phyloP scores from a whole-genome alignment of 2,329 filamentous ascomycete species.

The Alternaria metachromatica region DNA sequence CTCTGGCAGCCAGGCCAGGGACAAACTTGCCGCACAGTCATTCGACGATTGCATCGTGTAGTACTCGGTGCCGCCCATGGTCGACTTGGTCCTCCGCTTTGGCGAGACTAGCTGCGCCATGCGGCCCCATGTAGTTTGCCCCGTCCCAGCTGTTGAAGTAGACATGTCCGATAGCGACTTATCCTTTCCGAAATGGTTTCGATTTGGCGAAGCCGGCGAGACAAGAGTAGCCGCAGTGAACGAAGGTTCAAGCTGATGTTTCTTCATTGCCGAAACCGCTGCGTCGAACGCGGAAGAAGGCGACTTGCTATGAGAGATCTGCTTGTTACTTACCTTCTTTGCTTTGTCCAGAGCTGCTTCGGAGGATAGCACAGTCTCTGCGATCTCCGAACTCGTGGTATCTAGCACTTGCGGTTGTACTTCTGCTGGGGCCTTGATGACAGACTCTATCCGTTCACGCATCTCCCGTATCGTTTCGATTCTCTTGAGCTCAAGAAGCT shows the following conservation, averaged over 20 bases:
- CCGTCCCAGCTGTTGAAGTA: conserved; percentile 28
- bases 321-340: conserved; percentile 46
- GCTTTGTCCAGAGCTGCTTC: conserved; percentile 46
- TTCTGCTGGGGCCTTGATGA: conserved; percentile 41
- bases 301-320: conserved; percentile 30
- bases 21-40: conserved; percentile 42
- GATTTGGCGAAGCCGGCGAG: conserved; percentile 19
- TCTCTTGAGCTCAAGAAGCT: conserved; percentile 41
- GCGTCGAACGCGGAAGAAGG: conserved; percentile 30
- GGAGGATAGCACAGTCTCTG: conserved; percentile 41
- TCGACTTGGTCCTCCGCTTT: conserved; percentile 24
- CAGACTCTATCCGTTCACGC: conserved; percentile 41
- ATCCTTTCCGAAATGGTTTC: conserved; percentile 12
- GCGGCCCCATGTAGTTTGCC: conserved; percentile 33
- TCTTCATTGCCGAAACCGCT: conserved; percentile 28
- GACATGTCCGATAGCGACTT: conserved; percentile 31
- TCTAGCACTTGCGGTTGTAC: conserved; percentile 41
- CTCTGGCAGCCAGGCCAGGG: conserved; percentile 34
- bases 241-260: conserved; percentile 25
- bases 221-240: conserved; percentile 33
- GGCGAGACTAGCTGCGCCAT: conserved; percentile 32
- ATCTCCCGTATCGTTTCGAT: conserved; percentile 43
- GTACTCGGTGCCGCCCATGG: conserved; percentile 25
- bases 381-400: conserved; percentile 42
- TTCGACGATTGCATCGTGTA: conserved; percentile 15